Percentiles rank a stretch among this genome's conserved stretches.
phyloP scores from a whole-genome alignment of 306 rosid species.

The Rosa multiflora region DNA sequence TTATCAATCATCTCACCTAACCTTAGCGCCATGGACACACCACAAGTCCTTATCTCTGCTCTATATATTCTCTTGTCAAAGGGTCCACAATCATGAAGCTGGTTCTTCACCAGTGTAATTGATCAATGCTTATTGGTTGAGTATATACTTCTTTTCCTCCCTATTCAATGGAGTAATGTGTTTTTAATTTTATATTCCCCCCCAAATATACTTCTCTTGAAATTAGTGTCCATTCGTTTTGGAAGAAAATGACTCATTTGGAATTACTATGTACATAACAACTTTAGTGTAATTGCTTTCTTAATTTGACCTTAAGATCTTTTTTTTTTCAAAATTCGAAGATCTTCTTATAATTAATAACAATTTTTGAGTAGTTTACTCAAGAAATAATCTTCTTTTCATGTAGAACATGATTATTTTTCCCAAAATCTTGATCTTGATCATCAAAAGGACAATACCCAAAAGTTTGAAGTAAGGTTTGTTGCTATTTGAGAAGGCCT shows the following conservation, averaged over 20 bases:
- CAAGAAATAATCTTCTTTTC: too few relatives aligned
- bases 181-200: neutral
- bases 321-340: too few relatives aligned
- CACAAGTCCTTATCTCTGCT: neutral
- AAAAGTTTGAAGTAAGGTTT: neutral
- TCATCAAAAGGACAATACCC: neutral
- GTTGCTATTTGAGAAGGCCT: neutral
- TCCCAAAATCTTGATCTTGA: neutral
- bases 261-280: too few relatives aligned
- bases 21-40: slow-evolving; percentile 4
- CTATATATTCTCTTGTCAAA: neutral
- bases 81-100: slow-evolving; percentile 1
- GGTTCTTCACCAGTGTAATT: neutral
- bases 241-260: neutral
- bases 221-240: neutral
- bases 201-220: neutral
- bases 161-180: neutral
- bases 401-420: too few relatives aligned
- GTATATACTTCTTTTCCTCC: neutral
- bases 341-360: too few relatives aligned
- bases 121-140: neutral
- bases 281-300: neutral
- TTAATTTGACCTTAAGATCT: neutral
- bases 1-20: slow-evolving; percentile 29
- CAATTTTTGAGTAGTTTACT: too few relatives aligned